phyloP scores from a whole-genome alignment of 768 basidiomycete species.

The Hysterangium stoloniferum region DNA sequence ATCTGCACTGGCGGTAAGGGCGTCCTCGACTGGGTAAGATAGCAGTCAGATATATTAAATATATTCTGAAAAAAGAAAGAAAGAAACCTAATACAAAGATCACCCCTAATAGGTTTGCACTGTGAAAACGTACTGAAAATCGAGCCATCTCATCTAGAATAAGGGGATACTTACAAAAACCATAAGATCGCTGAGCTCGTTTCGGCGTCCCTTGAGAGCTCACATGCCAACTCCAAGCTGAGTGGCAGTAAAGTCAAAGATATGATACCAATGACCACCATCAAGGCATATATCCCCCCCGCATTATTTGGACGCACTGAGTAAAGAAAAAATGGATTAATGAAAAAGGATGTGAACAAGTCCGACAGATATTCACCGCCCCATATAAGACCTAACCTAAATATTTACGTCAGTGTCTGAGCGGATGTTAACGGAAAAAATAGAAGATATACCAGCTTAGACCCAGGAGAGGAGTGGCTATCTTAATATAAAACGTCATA shows the following conservation, averaged over 20 bases:
- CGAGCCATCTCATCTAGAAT: slow-evolving; percentile 4
- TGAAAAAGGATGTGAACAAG: not conserved
- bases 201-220: slow-evolving; percentile 73
- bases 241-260: slow-evolving; percentile 70
- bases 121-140: too few species aligned
- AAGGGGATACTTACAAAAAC: slow-evolving; percentile 46
- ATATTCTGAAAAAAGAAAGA: not conserved
- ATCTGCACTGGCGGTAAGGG: slow-evolving; percentile 52
- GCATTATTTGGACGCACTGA: slow-evolving; percentile 56
- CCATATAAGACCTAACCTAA: slow-evolving; percentile 66
- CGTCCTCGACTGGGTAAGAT: slow-evolving; percentile 43
- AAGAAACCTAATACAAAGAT: slow-evolving; percentile 54
- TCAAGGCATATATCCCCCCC: slow-evolving; percentile 54
- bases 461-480: slow-evolving; percentile 54
- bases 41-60: not conserved
- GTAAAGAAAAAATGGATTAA: slow-evolving; percentile 4
- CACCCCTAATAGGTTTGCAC: slow-evolving; percentile 60
- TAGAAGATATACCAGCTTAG: slow-evolving; percentile 33
- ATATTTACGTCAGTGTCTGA: not conserved
- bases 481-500: slow-evolving; percentile 51
- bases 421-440: not conserved
- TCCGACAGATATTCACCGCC: slow-evolving; percentile 41
- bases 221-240: slow-evolving; percentile 68
- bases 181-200: slow-evolving; percentile 70
- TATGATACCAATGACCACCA: slow-evolving; percentile 58